Percentiles rank a stretch among this genome's conserved stretches.
phyloP scores from a whole-genome alignment of 2,329 filamentous ascomycete genomes.

The Ploettnerulaceae sp. region DNA sequence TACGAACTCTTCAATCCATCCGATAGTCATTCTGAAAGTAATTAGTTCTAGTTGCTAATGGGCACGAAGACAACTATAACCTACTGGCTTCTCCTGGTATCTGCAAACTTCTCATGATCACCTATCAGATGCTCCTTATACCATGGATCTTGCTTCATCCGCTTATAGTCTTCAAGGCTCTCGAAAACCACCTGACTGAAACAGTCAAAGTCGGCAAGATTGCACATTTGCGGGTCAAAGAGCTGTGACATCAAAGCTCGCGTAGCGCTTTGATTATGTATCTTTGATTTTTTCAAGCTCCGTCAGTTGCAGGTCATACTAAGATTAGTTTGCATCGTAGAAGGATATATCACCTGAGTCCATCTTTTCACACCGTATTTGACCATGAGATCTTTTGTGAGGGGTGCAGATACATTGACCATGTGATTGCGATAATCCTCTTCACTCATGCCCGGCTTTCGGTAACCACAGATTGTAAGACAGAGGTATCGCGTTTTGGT shows the following conservation, averaged over 20 bases:
- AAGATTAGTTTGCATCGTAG: background rate
- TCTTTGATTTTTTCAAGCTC: too few relatives aligned
- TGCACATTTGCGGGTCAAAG: slow-evolving; percentile 43
- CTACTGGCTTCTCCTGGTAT: slow-evolving; percentile 40
- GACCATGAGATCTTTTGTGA: slow-evolving; percentile 45
- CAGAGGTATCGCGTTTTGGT: slow-evolving; percentile 35
- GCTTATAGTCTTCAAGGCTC: slow-evolving; percentile 42
- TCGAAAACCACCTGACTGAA: slow-evolving; percentile 46
- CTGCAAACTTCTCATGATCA: slow-evolving; percentile 47
- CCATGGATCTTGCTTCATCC: slow-evolving; percentile 45
- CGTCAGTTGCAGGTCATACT: too few relatives aligned
- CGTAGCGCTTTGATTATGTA: slow-evolving; percentile 38
- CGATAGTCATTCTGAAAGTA: slow-evolving; percentile 42
- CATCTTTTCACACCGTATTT: slow-evolving; percentile 45
- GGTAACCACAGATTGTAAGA: slow-evolving; percentile 46
- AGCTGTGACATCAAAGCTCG: slow-evolving; percentile 39
- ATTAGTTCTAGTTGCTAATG: background rate
- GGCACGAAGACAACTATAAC: background rate
- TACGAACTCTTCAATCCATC: slow-evolving; percentile 42
- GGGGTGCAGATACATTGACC: slow-evolving; percentile 41
- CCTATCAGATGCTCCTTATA: slow-evolving; percentile 41
- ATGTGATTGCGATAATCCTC: slow-evolving; percentile 45
- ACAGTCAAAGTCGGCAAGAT: slow-evolving; percentile 46
- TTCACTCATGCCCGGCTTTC: slow-evolving; percentile 43
- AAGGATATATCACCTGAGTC: slow-evolving; percentile 37